Evolutionary conservation across 2,329 filamentous ascomycete genomes (phyloP), one percentile per base, ranked within the genome.

Genomic region (Pyrenophora graminea): DNA sequence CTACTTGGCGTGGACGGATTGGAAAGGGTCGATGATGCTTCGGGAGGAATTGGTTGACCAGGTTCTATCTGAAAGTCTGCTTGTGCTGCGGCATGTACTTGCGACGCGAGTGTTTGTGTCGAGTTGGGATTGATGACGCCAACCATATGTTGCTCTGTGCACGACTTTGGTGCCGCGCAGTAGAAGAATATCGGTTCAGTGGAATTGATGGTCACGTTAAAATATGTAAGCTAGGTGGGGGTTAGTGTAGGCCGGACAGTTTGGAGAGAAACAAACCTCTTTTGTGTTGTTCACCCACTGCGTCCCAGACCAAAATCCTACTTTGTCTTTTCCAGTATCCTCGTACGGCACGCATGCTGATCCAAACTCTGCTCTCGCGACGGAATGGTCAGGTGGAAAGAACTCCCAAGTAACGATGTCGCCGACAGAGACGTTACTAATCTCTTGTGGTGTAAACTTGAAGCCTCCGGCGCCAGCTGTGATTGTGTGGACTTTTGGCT

Each of bases 71-170:
- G 56, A 37, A 63, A 64, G 19, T 61, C 58, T 32, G 70, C 59
- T 5, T 58, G 36, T 34, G 52, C 47, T 1, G 68, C 69, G 13
- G 62, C 52, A 7, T 55, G 23, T 7, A 63, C 64, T 34, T 73
- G 71, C 21, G 38, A 36, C 3, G 55, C 57, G 4, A 74, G 55
- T 1, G 70, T 70, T 45, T 70, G 63, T 2, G 63, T 68, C 2
- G 48, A 51, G 47, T 75, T 76, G 6, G 86, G 82, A 64, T 92
- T 93, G 59, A 93, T 86, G 1, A 83, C 87, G 3, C 88, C 89
- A 13, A 93, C 81, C 89, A 93, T 93, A 18, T 83, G 80, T 37
- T 86, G 80, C 2, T 74, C 69, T 3, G 79, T 77, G 63, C 89
- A 93, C 2, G 86, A 89, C 0, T 77, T 80, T 0, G 83, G 80